These are phyloP conservation scores for Stipa capillata DNA, from an alignment of 176 grass and related monocot species.

Conservation along the genomic window DNA sequence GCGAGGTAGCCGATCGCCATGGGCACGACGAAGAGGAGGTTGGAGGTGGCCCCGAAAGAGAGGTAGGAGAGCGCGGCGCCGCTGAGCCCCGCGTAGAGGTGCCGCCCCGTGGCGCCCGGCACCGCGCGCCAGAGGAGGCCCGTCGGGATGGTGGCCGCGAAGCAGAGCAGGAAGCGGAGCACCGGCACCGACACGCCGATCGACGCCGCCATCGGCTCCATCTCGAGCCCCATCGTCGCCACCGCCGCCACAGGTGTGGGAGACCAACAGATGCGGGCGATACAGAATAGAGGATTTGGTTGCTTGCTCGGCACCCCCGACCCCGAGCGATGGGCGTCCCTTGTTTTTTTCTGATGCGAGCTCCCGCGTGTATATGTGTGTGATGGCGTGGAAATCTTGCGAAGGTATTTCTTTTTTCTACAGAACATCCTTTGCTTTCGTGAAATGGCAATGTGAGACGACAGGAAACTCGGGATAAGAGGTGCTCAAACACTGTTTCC, in stretches of 20 bases:
- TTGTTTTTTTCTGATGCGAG: constrained; percentile 3
- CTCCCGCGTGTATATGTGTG: background rate
- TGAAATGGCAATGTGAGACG: background rate
- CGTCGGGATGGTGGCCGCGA: constrained; percentile 89
- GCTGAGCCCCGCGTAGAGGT: constrained; percentile 79
- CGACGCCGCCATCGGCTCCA: constrained; percentile 76
- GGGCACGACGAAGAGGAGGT: constrained; percentile 87
- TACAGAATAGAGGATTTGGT: constrained; percentile 24
- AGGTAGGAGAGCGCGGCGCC: constrained; percentile 84
- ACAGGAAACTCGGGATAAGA: background rate
- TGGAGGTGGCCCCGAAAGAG: constrained; percentile 78
- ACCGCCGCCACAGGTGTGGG: background rate
- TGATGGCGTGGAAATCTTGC: constrained; percentile 1
- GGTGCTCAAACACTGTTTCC: no score
- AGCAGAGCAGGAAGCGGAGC: constrained; percentile 91
- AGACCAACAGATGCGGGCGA: constrained; percentile 27
- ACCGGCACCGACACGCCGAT: constrained; percentile 94
- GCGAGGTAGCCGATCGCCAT: constrained; percentile 71
- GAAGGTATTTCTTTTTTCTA: constrained; percentile 14
- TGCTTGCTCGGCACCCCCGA: background rate
- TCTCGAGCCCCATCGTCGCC: constrained; percentile 50
- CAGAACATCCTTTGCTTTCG: background rate
- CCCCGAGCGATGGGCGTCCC: background rate
- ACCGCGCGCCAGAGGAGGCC: constrained; percentile 72
- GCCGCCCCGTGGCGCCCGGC: constrained; percentile 40